phyloP scores from a whole-genome alignment of 768 basidiomycete genomes.

The Pholiota conissans region DNA sequence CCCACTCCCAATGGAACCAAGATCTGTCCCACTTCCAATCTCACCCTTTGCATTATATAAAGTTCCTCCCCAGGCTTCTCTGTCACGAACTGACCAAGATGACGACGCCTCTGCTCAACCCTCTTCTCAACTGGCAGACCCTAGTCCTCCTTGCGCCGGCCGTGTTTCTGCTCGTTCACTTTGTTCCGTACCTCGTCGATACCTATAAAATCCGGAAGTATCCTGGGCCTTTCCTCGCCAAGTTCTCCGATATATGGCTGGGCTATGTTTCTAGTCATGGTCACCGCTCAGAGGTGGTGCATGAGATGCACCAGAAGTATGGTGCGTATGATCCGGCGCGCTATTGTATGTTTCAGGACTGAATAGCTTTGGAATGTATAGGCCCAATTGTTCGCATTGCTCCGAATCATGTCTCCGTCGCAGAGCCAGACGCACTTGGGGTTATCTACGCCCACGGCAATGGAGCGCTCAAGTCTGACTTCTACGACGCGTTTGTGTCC shows the following conservation, averaged over 20 bases:
- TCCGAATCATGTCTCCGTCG: conserved; percentile 76
- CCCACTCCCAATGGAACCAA: neutral
- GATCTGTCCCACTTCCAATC: conserved; percentile 5
- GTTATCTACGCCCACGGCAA: conserved; percentile 82
- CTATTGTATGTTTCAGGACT: neutral
- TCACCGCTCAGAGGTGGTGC: conserved; percentile 73
- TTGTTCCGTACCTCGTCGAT: conserved; percentile 57
- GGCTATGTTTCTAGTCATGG: conserved; percentile 64
- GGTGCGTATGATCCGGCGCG: conserved; percentile 41
- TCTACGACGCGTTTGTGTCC: conserved; percentile 80
- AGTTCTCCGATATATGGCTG: conserved; percentile 74
- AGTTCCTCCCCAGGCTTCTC: neutral
- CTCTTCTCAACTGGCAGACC: conserved; percentile 22
- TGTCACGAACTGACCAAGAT: conserved; percentile 15
- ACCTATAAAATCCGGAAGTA: conserved; percentile 56
- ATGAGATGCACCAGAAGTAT: conserved; percentile 70
- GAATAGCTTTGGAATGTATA: conserved; percentile 21
- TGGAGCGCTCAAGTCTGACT: conserved; percentile 78
- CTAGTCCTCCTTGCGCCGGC: conserved; percentile 27
- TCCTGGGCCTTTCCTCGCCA: conserved; percentile 73
- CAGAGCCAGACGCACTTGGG: conserved; percentile 74
- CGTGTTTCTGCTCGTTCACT: conserved; percentile 34
- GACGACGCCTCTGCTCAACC: conserved; percentile 20
- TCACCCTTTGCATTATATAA: conserved; percentile 2
- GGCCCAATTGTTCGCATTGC: conserved; percentile 71